Conservation (phyloP, 2,329 filamentous ascomycete genomes). For the Pezizomycotina sp. region DNA sequence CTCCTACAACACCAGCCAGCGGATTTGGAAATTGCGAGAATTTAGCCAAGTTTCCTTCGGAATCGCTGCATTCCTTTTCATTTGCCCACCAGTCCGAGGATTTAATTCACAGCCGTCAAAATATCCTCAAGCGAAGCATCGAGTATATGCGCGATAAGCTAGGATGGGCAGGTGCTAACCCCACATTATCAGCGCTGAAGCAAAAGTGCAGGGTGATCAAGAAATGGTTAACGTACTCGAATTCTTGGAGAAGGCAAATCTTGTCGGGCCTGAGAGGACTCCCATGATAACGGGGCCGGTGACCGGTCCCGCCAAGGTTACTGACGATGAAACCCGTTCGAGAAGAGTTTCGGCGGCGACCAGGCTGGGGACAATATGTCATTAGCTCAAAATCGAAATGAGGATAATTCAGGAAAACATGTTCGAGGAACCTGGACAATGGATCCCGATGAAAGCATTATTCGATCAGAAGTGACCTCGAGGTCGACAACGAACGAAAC, state of each 20-base stretch:
- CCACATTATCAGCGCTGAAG: constrained; percentile 71
- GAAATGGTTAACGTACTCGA: constrained; percentile 87
- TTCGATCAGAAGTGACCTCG: constrained; percentile 37
- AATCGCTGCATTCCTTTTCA: constrained; percentile 94
- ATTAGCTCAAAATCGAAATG: constrained; percentile 8
- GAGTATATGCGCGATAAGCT: constrained; percentile 93
- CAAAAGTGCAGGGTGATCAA: constrained; percentile 62
- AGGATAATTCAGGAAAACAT: constrained; percentile 13
- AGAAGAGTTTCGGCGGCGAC: constrained; percentile 47
- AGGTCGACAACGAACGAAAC: constrained; percentile 42
- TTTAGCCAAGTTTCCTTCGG: constrained; percentile 71
- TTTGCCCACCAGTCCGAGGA: constrained; percentile 94
- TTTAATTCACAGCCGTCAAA: constrained; percentile 76
- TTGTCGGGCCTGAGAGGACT: constrained; percentile 34
- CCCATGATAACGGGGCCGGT: constrained; percentile 27
- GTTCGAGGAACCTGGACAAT: constrained; percentile 19
- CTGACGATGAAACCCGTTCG: constrained; percentile 67
- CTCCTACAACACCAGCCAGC: constrained; percentile 47
- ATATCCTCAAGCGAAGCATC: constrained; percentile 78
- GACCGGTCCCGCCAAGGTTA: constrained; percentile 56
- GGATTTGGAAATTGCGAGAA: constrained; percentile 62
- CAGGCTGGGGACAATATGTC: neutral
- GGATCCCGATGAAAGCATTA: constrained; percentile 10
- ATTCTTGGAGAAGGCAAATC: constrained; percentile 62
- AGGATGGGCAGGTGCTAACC: constrained; percentile 60